Base-by-base conservation (phyloP, 2,329 filamentous ascomycete species). In the Alternaria ventricosa region DNA sequence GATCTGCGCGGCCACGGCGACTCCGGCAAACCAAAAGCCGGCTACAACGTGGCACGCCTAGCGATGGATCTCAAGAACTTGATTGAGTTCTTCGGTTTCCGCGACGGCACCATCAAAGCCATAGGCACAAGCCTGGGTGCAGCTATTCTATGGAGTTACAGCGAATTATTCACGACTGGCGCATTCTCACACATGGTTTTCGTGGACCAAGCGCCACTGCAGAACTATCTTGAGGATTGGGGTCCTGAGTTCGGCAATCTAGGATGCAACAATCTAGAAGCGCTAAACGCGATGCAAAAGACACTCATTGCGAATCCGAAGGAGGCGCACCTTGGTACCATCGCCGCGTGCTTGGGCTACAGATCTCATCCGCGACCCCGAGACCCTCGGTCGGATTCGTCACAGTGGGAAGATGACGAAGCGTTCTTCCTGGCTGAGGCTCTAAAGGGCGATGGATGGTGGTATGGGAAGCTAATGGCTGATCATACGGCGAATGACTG, bases 391-490 rank as follows among this genome's bases (percentile, higher is more conserved):
- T 9, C 36, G n/a, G 49, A 57, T 6, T 64, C 65, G 5, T 33
- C 58, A 18, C 49, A 61, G 8, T 74, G 71, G 71, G 43, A 65
- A 45, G 69, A 68, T 0, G 73, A 76, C 15, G 72, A 75, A 23
- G 62, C 22, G 0, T 77, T 77, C 51, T 77, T 77, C 30, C 33
- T 75, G 3, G 33, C 8, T 6, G 63, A 72, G 30, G 72, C 71
- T 3, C n/a, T 71, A 47, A 73, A 70, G 13, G 73, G 74, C 2
- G 62, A 76, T 33, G 69, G 69, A 0, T 65, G 65, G 60, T 77
- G 74, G 74, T 75, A 70, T 59, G 74, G 71, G 0, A 75, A 76
- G 63, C 59, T 77, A 3, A 72, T 77, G 71, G 70, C 67, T 20
- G 73, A 77, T 36, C 74, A 77, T 47, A 77, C 74, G 3, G 69